A percentile compares a stretch with the other conserved stretches of the same genome.
Conservation (phyloP, 225 moss, liverwort and hornwort genomes). For the Asterella californica region DNA sequence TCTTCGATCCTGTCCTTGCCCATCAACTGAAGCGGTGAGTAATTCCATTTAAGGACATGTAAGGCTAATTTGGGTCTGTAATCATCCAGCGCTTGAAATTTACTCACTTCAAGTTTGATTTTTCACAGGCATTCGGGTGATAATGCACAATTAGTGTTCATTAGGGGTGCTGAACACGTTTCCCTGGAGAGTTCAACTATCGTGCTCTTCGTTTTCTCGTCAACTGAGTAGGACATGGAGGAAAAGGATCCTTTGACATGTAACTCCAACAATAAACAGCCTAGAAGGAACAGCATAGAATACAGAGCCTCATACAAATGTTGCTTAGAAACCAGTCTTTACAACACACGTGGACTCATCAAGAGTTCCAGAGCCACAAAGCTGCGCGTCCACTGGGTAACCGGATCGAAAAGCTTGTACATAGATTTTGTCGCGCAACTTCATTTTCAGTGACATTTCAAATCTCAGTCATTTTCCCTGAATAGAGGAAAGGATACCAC, state of each 20-base stretch:
- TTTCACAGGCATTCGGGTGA: conserved; percentile 36
- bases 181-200: conserved; percentile 30
- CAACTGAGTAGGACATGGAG: not conserved
- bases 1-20: conserved; percentile 35
- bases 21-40: conserved; percentile 36
- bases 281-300: not conserved
- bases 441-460: not conserved
- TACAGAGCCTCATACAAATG: not conserved
- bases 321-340: not conserved
- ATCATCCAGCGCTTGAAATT: not conserved
- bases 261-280: not conserved
- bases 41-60: not conserved
- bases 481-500: not conserved
- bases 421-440: not conserved
- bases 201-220: conserved; percentile 31
- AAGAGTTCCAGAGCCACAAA: not conserved
- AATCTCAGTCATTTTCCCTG: not conserved
- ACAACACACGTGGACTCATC: no score
- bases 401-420: not conserved
- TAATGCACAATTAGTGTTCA: conserved; percentile 29
- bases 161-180: conserved; percentile 36
- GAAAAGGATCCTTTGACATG: not conserved
- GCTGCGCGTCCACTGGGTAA: no score
- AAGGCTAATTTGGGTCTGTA: not conserved
- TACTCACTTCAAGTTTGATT: not conserved